These are phyloP conservation scores for Monosporascus sp. DNA, from an alignment of 2,329 filamentous ascomycete genomes.

Conservation along the genomic window DNA sequence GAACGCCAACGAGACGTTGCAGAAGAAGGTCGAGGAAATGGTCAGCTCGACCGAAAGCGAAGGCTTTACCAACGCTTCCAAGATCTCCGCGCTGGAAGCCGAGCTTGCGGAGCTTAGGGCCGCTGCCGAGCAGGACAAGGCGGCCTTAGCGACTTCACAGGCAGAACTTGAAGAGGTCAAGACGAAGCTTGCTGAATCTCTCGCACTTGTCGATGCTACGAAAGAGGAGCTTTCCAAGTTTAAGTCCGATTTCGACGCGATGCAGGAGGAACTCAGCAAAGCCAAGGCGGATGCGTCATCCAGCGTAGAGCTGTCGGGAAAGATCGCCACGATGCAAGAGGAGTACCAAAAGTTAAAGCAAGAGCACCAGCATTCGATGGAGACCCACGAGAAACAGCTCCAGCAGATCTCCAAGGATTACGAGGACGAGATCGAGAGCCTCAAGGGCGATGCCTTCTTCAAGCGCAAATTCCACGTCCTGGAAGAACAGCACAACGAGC, in stretches of 20 bases:
- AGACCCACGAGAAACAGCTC: constrained; percentile 53
- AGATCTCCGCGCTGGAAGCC: constrained; percentile 45
- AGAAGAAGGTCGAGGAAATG: constrained; percentile 51
- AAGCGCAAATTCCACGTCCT: constrained; percentile 59
- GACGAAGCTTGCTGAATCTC: constrained; percentile 27
- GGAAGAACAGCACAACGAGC: constrained; percentile 47
- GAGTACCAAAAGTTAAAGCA: constrained; percentile 43
- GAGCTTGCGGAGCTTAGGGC: constrained; percentile 47
- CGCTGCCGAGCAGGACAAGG: constrained; percentile 43
- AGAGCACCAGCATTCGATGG: constrained; percentile 34
- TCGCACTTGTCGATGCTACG: constrained; percentile 20
- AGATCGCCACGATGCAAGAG: constrained; percentile 23
- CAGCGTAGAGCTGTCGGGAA: constrained; percentile 15
- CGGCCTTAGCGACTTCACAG: constrained; percentile 41
- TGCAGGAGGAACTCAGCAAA: constrained; percentile 38
- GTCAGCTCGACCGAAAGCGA: constrained; percentile 42
- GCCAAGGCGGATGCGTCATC: constrained; percentile 43
- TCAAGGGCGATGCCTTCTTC: constrained; percentile 58
- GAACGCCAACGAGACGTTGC: constrained; percentile 45
- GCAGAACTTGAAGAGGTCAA: constrained; percentile 33
- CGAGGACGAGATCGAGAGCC: constrained; percentile 59
- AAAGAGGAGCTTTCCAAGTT: constrained; percentile 43
- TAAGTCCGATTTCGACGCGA: constrained; percentile 42
- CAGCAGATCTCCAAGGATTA: constrained; percentile 56
- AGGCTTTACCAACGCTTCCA: constrained; percentile 37